These are phyloP conservation scores for Cylindrodendrum hubeiense DNA, from an alignment of 2,329 filamentous ascomycete genomes.

Conservation along the genomic window DNA sequence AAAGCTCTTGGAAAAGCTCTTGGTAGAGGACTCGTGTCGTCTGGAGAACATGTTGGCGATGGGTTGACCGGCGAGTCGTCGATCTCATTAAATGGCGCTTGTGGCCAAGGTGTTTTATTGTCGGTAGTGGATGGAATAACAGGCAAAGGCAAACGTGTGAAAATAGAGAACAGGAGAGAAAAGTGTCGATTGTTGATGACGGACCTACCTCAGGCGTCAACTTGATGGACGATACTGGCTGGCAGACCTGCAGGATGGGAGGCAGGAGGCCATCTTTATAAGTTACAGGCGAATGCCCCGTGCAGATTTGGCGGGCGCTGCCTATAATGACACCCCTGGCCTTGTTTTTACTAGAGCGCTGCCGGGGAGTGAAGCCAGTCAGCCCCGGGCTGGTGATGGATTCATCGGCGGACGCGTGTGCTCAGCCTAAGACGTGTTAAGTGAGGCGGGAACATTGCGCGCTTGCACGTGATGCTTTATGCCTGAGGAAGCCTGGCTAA, in stretches of 20 bases:
- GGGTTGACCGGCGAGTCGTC: background rate
- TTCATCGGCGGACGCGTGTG: constrained; percentile 35
- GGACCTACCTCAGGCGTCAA: constrained; percentile 51
- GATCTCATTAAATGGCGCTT: constrained; percentile 28
- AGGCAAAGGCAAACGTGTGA: constrained; percentile 9
- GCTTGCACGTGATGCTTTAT: constrained; percentile 34
- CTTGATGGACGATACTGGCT: constrained; percentile 30
- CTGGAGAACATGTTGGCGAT: constrained; percentile 58
- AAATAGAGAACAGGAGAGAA: constrained; percentile 31
- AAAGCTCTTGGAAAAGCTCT: constrained; percentile 56
- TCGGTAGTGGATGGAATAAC: constrained; percentile 21
- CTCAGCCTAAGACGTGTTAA: constrained; percentile 26
- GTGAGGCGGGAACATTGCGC: constrained; percentile 22
- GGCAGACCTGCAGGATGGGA: constrained; percentile 20
- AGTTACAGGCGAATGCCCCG: constrained; percentile 37
- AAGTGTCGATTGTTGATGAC: constrained; percentile 24
- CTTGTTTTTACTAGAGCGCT: background rate
- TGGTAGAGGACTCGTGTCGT: constrained; percentile 59
- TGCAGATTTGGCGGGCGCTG: constrained; percentile 36
- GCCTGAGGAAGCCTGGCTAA: constrained; percentile 8
- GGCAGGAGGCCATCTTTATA: constrained; percentile 43
- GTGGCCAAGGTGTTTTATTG: constrained; percentile 16
- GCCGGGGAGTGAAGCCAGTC: constrained; percentile 35
- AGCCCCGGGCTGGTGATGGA: constrained; percentile 39
- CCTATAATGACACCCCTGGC: constrained; percentile 39